Evolutionary conservation across 345 rosid genomes (phyloP).

Genomic region (Eucalyptus caleyi): DNA sequence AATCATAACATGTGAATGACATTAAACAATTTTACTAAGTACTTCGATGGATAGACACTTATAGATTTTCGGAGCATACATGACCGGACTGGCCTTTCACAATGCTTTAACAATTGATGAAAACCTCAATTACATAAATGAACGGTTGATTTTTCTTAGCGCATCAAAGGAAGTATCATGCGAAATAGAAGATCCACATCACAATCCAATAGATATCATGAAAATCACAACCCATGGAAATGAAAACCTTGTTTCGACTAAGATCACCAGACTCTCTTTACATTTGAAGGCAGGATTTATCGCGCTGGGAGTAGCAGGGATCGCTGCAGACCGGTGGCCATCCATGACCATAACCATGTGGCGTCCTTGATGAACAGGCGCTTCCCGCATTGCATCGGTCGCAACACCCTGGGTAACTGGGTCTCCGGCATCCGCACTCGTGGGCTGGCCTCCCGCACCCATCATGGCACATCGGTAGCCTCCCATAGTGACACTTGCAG

Average conservation of each 20-base stretch:
- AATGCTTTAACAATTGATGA: neutral
- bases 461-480: neutral
- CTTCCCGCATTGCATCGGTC: neutral
- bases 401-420: neutral
- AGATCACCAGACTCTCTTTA: neutral
- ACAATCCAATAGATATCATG: neutral
- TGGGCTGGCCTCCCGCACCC: neutral
- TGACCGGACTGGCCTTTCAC: neutral
- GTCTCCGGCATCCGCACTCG: neutral
- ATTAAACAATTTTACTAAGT: neutral
- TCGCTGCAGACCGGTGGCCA: neutral
- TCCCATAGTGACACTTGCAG: neutral
- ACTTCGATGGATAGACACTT: neutral
- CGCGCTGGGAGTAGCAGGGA: neutral
- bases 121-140: neutral
- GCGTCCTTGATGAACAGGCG: neutral
- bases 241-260: neutral
- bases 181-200: neutral
- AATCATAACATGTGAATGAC: neutral
- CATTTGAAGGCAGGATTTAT: neutral
- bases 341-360: neutral
- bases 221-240: neutral
- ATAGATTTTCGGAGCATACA: neutral
- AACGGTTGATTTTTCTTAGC: neutral
- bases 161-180: neutral